Conservation (phyloP, 1,284 basidiomycete species). For the Porogramme epimiltina region DNA sequence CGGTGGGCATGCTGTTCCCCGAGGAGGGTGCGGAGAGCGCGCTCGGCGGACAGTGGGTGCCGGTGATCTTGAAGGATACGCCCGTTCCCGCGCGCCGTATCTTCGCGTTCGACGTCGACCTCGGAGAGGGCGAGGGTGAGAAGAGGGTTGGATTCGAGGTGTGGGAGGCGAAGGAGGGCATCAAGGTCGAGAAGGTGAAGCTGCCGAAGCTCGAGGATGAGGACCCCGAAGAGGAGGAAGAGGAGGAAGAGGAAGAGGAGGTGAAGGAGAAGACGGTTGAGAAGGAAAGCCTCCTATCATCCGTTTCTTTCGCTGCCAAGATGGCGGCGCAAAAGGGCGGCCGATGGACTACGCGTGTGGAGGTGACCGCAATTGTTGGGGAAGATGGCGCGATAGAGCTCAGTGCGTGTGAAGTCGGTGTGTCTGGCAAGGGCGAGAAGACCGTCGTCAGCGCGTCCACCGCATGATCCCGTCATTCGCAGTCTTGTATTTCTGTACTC, state of each 20-base stretch:
- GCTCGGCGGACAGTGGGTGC: slow-evolving; percentile 65
- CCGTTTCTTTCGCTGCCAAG: slow-evolving; percentile 53
- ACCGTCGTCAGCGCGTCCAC: slow-evolving; percentile 26
- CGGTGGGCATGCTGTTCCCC: slow-evolving; percentile 84
- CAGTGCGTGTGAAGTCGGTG: slow-evolving; percentile 47
- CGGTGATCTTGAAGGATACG: slow-evolving; percentile 72
- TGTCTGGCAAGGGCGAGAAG: slow-evolving; percentile 37
- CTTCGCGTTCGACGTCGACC: slow-evolving; percentile 70
- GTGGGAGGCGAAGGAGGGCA: slow-evolving; percentile 84
- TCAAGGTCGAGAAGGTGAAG: slow-evolving; percentile 74
- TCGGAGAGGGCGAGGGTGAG: slow-evolving; percentile 48
- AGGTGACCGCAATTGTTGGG: slow-evolving; percentile 66
- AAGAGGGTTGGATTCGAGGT: slow-evolving; percentile 76
- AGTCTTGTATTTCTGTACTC: not conserved
- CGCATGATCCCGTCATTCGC: slow-evolving; percentile 6
- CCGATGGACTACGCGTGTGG: slow-evolving; percentile 54
- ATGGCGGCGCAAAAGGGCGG: slow-evolving; percentile 50
- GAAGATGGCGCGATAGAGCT: slow-evolving; percentile 54
- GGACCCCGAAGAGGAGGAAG: slow-evolving; percentile 55
- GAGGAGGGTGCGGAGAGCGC: slow-evolving; percentile 47
- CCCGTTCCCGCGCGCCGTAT: slow-evolving; percentile 79
- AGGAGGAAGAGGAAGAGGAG: slow-evolving; percentile 50
- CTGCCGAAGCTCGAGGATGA: slow-evolving; percentile 50
- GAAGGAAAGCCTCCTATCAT: slow-evolving; percentile 62
- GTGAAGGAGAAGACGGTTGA: slow-evolving; percentile 68